Percentiles rank a stretch among this genome's conserved stretches.
These are phyloP conservation scores for Excoecaria agallocha DNA, from an alignment of 345 rosid species.

Conservation along the genomic window DNA sequence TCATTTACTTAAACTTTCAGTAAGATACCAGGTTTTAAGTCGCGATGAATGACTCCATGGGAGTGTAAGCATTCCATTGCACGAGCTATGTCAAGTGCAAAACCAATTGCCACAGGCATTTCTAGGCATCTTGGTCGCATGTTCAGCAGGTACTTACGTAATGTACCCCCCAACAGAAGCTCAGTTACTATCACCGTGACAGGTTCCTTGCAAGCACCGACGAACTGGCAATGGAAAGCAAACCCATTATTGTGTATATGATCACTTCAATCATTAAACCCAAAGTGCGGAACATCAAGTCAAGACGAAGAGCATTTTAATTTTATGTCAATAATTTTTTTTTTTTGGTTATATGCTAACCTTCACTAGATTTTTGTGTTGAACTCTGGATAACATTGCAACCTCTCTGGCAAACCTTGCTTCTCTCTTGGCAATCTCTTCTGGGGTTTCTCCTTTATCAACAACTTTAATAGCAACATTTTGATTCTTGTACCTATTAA, in stretches of 20 bases:
- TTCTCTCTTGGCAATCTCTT: slow-evolving; percentile 76
- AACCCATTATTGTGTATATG: not conserved
- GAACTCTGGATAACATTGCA: slow-evolving; percentile 84
- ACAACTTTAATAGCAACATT: slow-evolving; percentile 85
- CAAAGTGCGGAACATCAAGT: not conserved
- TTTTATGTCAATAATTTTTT: no score
- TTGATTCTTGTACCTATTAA: slow-evolving; percentile 65
- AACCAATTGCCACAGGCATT: slow-evolving; percentile 60
- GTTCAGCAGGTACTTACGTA: slow-evolving; percentile 74
- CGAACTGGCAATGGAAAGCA: slow-evolving; percentile 51
- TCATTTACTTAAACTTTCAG: slow-evolving; percentile 8
- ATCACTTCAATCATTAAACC: slow-evolving; percentile 1
- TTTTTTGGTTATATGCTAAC: slow-evolving; percentile 27
- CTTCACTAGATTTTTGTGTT: slow-evolving; percentile 91
- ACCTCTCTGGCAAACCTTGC: slow-evolving; percentile 83
- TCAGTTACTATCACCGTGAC: slow-evolving; percentile 96
- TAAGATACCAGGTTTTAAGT: slow-evolving; percentile 86
- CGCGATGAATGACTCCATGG: slow-evolving; percentile 96
- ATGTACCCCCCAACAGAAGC: slow-evolving; percentile 79
- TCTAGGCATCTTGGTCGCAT: slow-evolving; percentile 72
- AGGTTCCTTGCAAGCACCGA: slow-evolving; percentile 97
- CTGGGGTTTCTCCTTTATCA: slow-evolving; percentile 74
- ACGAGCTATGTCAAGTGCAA: slow-evolving; percentile 97
- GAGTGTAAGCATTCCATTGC: slow-evolving; percentile 98
- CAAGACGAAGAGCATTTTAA: not conserved